phyloP scores from a whole-genome alignment of 75 land plant genomes.

The Cryptomeria japonica region DNA sequence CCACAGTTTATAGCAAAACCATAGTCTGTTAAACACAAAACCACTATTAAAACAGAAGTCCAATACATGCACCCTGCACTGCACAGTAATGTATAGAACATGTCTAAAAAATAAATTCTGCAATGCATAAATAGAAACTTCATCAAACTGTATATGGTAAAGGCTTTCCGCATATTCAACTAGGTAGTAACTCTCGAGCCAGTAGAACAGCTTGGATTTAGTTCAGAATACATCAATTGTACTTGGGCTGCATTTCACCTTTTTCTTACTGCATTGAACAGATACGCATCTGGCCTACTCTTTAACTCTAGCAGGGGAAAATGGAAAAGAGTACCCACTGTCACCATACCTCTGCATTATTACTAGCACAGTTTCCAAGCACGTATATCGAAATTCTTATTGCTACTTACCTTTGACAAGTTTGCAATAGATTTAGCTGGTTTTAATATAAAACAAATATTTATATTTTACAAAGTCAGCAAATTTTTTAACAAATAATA shows the following conservation, averaged over 20 bases:
- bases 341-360: background rate
- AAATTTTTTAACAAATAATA: too few species aligned
- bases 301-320: background rate
- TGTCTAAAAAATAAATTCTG: background rate
- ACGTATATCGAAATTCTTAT: too few species aligned
- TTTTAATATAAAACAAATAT: too few species aligned
- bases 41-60: background rate
- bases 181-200: background rate
- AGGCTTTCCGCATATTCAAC: background rate
- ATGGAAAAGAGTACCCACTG: background rate
- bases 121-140: background rate
- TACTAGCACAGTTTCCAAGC: background rate
- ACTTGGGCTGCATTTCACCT: too few species aligned
- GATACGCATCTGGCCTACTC: background rate
- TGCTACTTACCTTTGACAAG: too few species aligned
- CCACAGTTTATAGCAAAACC: constrained; percentile 8
- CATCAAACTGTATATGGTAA: background rate
- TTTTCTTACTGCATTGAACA: too few species aligned
- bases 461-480: too few species aligned
- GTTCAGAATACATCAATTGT: background rate
- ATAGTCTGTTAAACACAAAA: background rate
- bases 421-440: too few species aligned
- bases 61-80: background rate
- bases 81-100: background rate
- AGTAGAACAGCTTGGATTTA: background rate